These are phyloP conservation scores for Beta lomatogona DNA, from an alignment of 179 eudicot genomes.

Conservation along the genomic window DNA sequence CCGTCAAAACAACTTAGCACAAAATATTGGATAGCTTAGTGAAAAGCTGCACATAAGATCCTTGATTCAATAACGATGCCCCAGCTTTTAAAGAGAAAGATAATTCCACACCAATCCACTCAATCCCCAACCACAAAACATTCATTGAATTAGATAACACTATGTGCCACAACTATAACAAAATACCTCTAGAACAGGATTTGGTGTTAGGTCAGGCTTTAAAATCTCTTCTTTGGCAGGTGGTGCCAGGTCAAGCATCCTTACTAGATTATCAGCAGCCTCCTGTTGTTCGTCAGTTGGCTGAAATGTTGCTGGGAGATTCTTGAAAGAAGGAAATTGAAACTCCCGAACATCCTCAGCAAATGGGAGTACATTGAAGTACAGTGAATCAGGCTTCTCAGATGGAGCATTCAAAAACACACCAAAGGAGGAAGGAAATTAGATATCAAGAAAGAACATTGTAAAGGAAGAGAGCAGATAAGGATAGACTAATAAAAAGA, in stretches of 20 bases:
- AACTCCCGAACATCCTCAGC: conserved; percentile 98
- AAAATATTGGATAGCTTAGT: not conserved
- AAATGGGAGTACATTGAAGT: conserved; percentile 93
- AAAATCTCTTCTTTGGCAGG: conserved; percentile 67
- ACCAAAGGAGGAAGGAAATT: not conserved
- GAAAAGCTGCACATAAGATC: not conserved
- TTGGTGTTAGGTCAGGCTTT: conserved; percentile 88
- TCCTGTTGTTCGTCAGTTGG: conserved; percentile 83
- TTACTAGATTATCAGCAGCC: conserved; percentile 85
- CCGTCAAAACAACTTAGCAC: not conserved
- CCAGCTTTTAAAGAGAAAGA: not conserved
- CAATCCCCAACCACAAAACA: not conserved
- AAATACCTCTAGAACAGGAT: conserved; percentile 91
- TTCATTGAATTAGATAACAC: not conserved
- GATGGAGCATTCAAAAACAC: conserved; percentile 13
- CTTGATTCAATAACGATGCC: not conserved
- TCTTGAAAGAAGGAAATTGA: conserved; percentile 89
- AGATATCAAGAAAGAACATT: not conserved
- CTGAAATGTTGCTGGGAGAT: conserved; percentile 67
- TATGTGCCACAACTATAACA: not conserved
- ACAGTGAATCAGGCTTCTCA: conserved; percentile 90
- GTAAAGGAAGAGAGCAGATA: not conserved
- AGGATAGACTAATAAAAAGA: not conserved
- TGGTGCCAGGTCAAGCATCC: conserved; percentile 90
- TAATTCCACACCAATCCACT: not conserved